phyloP scores from a whole-genome alignment of 306 rosid genomes.

The Acacia melanoxylon region DNA sequence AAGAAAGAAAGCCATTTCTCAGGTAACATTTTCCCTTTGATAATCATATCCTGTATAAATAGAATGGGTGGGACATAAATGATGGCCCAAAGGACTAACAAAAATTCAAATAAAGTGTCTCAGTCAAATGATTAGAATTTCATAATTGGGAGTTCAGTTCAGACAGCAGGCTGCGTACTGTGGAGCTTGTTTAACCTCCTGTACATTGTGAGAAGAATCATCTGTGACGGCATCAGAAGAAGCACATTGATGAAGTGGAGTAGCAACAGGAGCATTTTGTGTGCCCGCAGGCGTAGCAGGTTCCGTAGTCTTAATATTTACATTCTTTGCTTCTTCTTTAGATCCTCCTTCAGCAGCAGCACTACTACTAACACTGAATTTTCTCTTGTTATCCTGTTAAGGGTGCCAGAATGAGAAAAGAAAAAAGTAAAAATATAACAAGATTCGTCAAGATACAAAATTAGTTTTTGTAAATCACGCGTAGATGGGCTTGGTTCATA shows the following conservation, averaged over 20 bases:
- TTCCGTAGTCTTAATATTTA: slow-evolving; percentile 37
- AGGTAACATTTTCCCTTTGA: neutral
- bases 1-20: neutral
- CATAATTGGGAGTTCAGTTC: neutral
- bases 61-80: neutral
- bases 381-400: slow-evolving; percentile 89
- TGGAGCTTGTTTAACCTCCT: slow-evolving; percentile 52
- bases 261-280: slow-evolving; percentile 23
- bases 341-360: neutral
- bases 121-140: neutral
- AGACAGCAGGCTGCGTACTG: slow-evolving; percentile 36
- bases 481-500: neutral
- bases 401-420: slow-evolving; percentile 10
- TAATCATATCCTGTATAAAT: neutral
- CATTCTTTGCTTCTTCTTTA: slow-evolving; percentile 44
- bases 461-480: too few species aligned
- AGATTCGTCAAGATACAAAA: neutral
- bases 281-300: slow-evolving; percentile 26
- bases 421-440: neutral
- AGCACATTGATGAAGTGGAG: slow-evolving; percentile 10
- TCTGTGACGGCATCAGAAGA: slow-evolving; percentile 35
- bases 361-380: slow-evolving; percentile 56
- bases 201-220: slow-evolving; percentile 40
- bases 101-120: neutral
- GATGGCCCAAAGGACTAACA: neutral